These are phyloP conservation scores for Dimargaris cristalligena DNA, from an alignment of 192 early-diverging fungal genomes.

Conservation along the genomic window DNA sequence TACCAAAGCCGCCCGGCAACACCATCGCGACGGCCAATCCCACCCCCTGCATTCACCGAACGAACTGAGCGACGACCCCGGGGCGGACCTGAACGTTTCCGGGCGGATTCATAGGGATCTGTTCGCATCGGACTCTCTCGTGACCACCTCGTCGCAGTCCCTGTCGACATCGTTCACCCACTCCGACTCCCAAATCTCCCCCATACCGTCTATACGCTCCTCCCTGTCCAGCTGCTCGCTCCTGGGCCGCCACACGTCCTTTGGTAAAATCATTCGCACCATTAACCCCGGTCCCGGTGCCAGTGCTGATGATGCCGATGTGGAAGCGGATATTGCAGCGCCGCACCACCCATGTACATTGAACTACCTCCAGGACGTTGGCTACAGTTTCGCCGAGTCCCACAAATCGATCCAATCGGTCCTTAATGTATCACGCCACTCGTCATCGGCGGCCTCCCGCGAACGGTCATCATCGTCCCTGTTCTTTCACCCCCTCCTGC, in stretches of 20 bases:
- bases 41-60: not conserved
- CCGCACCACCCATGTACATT: not conserved
- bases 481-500: too few relatives aligned
- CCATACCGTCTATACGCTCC: not conserved
- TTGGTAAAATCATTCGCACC: not conserved
- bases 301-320: not conserved
- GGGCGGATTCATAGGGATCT: not conserved
- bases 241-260: not conserved
- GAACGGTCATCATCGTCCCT: too few relatives aligned
- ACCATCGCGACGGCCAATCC: not conserved
- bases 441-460: too few relatives aligned
- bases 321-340: not conserved
- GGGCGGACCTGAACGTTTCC: not conserved
- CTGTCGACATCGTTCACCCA: not conserved
- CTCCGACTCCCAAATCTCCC: not conserved
- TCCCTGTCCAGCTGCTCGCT: not conserved
- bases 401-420: not conserved
- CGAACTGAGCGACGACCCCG: too few relatives aligned
- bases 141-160: not conserved
- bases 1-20: not conserved
- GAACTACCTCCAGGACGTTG: not conserved
- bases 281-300: not conserved
- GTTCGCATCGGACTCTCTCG: not conserved
- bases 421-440: not conserved
- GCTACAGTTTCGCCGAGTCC: not conserved